Base-by-base conservation (phyloP, 768 basidiomycete species). In the Russula lepida region DNA sequence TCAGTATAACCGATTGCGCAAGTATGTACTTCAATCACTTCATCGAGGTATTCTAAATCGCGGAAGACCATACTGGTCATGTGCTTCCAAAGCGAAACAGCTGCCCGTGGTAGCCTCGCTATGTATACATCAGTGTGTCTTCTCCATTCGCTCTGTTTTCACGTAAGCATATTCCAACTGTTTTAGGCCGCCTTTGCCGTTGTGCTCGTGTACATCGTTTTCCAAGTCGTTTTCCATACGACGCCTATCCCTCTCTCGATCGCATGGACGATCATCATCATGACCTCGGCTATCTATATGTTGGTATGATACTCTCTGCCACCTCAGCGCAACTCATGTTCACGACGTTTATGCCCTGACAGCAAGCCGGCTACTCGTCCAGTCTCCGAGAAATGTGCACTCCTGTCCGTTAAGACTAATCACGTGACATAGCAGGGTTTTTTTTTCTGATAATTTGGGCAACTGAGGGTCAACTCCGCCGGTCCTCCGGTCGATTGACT, bases 11-110 rank as follows among this genome's bases (percentile, higher is more conserved):
- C 52, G 63, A 59, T 74, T 21, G 81, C 78, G 0, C 82, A 72
- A n/a, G n/a, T n/a, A n/a, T n/a, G n/a, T n/a, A n/a, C n/a, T n/a
- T n/a, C n/a, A n/a, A n/a, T n/a, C n/a, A n/a, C n/a, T n/a, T n/a
- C n/a, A n/a, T n/a, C n/a, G n/a, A n/a, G n/a, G n/a, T n/a, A 4
- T 32, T 32, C 30, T 32, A 6, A 8, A 13, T 49, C 17, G 1
- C 4, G 37, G 25, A 64, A 85, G 77, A 74, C 81, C 1, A 71
- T 86, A 4, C 68, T 89, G 39, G 85, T 83, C 1, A 72, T 82
- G 67, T 86, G 85, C 0, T 71, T 88, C 11, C 84, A 83, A 58
- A 78, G 80, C 1, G 86, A 89, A 69, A 82, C 82, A 7, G 86
- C 84, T 0, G 81, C 83, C 0, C 72, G 17, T 43, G 80, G 2